These are phyloP conservation scores for Fusarium sp. DNA, from an alignment of 2,329 filamentous ascomycete species.

Conservation along the genomic window DNA sequence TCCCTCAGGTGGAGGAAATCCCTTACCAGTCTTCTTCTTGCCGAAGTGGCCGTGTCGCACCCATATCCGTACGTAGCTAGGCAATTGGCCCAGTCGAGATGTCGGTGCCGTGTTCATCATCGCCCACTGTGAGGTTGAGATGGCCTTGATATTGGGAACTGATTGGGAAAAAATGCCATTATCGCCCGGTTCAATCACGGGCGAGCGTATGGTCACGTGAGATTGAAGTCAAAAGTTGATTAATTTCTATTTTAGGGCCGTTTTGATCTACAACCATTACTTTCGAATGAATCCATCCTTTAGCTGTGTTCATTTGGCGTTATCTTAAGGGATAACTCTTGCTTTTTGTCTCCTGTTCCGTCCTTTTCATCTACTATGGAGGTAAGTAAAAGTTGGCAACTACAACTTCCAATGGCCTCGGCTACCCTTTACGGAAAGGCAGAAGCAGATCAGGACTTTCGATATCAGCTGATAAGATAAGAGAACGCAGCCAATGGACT, in stretches of 20 bases:
- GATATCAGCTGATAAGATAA: conserved; percentile 42
- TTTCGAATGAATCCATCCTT: too few species aligned
- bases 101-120: conserved; percentile 55
- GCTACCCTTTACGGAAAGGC: neutral
- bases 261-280: neutral
- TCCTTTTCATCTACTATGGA: neutral
- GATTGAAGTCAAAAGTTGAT: neutral
- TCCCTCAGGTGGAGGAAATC: conserved; percentile 51
- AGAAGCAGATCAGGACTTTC: neutral
- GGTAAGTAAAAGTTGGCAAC: conserved; percentile 1
- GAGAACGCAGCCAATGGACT: conserved; percentile 33
- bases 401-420: neutral
- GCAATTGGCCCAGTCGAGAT: conserved; percentile 57
- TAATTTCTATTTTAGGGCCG: neutral
- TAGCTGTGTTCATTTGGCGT: neutral
- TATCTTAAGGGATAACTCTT: neutral
- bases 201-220: conserved; percentile 40
- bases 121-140: conserved; percentile 42
- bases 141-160: conserved; percentile 35
- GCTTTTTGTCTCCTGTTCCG: neutral
- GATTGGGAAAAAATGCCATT: conserved; percentile 37
- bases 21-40: conserved; percentile 40
- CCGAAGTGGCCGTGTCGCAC: conserved; percentile 55
- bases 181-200: conserved; percentile 34
- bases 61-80: conserved; percentile 56